A percentile compares a stretch with the other conserved stretches of the same genome.
Evolutionary conservation across 352 stramenopile species (phyloP).

Genomic region (Phytophthora aleatoria): DNA sequence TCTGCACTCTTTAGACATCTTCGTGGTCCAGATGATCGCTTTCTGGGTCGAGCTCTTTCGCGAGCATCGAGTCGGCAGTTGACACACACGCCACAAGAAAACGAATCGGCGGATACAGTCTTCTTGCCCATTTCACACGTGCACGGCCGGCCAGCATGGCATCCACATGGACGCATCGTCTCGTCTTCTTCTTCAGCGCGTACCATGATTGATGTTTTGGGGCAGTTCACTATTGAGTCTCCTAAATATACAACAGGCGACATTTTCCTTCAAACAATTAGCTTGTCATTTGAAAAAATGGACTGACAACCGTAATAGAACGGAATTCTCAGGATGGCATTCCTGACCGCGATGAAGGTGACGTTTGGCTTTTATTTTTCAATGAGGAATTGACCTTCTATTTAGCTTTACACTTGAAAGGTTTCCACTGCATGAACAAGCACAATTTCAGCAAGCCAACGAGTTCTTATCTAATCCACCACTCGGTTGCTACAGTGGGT

Average conservation of each 20-base stretch:
- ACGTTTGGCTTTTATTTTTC: no score
- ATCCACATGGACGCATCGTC: conserved; percentile 70
- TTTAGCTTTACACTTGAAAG: no score
- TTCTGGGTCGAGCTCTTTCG: conserved; percentile 22
- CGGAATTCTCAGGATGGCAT: no score
- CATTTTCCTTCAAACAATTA: no score
- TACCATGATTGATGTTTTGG: conserved; percentile 20
- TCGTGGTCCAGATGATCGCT: conserved; percentile 19
- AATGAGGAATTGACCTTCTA: no score
- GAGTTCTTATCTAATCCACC: no score
- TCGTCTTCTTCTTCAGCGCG: conserved; percentile 34
- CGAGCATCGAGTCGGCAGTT: conserved; percentile 67
- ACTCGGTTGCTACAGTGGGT: no score
- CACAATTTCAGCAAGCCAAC: no score
- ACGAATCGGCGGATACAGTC: conserved; percentile 1
- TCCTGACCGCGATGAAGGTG: no score
- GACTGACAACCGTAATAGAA: no score
- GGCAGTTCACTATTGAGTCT: background rate
- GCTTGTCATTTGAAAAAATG: no score
- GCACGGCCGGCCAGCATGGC: conserved; percentile 59
- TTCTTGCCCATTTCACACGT: conserved; percentile 55
- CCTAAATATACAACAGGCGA: conserved; percentile 1
- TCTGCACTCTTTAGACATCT: conserved; percentile 60
- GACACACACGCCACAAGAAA: conserved; percentile 54
- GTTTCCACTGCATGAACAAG: no score